Evolutionary conservation across 73 alveolate species (phyloP).

Genomic region (Tetrahymena malaccensis): DNA sequence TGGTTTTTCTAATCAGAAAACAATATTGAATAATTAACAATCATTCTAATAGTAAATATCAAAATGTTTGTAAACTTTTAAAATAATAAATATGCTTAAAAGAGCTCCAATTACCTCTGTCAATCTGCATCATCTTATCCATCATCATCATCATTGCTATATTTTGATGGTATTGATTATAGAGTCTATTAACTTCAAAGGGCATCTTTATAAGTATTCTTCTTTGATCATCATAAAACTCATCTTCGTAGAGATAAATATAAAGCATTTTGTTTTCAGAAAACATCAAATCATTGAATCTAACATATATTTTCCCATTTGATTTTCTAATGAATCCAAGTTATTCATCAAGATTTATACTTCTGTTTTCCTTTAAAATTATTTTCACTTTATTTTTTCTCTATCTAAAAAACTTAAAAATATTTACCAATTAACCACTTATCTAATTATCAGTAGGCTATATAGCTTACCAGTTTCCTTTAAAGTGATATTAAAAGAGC

Average conservation of each 20-base stretch:
- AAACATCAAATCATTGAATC: neutral
- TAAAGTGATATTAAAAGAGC: neutral
- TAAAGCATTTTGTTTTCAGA: neutral
- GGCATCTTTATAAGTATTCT: neutral
- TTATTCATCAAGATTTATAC: neutral
- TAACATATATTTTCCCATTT: neutral
- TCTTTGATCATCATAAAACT: neutral
- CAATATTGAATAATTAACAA: neutral
- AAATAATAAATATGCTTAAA: neutral
- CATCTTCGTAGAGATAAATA: neutral
- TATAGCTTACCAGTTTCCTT: neutral
- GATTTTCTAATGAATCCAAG: neutral
- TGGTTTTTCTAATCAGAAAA: neutral
- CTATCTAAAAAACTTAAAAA: too few relatives aligned
- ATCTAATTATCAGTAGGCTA: neutral
- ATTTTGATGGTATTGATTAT: neutral
- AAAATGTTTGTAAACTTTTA: neutral
- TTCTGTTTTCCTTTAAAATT: neutral
- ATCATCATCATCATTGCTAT: neutral
- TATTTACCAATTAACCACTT: neutral
- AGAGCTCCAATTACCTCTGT: neutral
- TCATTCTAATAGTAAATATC: neutral
- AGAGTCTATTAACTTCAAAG: neutral
- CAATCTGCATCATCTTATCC: neutral
- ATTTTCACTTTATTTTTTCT: neutral